These are phyloP conservation scores for Hagleromyces aurorensis DNA, from an alignment of 805 yeast species.

Conservation along the genomic window DNA sequence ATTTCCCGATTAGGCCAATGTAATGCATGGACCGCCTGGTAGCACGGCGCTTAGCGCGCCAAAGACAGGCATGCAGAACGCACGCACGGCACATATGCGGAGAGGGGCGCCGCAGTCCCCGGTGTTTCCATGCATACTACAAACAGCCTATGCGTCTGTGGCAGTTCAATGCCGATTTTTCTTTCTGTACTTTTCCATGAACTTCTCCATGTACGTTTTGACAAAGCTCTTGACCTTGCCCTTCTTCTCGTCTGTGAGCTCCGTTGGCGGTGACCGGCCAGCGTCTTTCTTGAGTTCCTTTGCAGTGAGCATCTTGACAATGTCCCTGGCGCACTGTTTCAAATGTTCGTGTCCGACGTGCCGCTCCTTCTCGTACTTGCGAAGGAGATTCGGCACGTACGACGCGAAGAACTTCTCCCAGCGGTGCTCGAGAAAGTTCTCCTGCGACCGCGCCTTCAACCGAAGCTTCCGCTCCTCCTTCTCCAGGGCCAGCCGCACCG, in stretches of 20 bases:
- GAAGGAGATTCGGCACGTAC: constrained; percentile 71
- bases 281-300: constrained; percentile 49
- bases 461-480: constrained; percentile 18
- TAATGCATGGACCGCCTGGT: too few relatives aligned
- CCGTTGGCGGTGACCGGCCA: constrained; percentile 39
- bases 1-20: too few relatives aligned
- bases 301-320: constrained; percentile 54
- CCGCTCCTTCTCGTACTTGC: constrained; percentile 48
- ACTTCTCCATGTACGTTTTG: constrained; percentile 59
- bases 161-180: constrained; percentile 44
- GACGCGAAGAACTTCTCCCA: constrained; percentile 52
- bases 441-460: constrained; percentile 12
- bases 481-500: constrained; percentile 13
- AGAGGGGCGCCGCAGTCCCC: too few relatives aligned
- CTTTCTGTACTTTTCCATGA: constrained; percentile 38
- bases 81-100: too few relatives aligned
- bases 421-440: constrained; percentile 19
- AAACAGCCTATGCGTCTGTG: constrained; percentile 53
- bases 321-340: constrained; percentile 73
- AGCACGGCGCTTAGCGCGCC: too few relatives aligned
- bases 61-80: too few relatives aligned
- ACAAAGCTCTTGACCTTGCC: constrained; percentile 62
- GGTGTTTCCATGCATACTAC: too few relatives aligned
- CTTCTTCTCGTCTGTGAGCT: constrained; percentile 55
- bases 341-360: constrained; percentile 59